Conservation (phyloP, 768 basidiomycete species). For the Termitomyces sp. region DNA sequence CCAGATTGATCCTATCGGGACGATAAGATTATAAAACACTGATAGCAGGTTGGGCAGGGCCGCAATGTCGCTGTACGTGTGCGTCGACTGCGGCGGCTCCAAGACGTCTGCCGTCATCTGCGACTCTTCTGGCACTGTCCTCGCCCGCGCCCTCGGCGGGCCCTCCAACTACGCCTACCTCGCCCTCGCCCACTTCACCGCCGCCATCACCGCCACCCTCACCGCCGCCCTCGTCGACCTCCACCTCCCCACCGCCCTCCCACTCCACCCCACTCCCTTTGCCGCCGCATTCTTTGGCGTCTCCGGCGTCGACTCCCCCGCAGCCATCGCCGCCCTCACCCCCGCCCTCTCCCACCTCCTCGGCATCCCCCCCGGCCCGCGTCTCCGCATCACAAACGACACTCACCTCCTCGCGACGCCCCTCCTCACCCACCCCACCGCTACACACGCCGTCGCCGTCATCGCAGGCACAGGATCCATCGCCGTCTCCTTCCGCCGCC, state of each 20-base stretch:
- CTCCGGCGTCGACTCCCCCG: constrained; percentile 74
- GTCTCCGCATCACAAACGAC: constrained; percentile 71
- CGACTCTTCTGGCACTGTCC: constrained; percentile 47
- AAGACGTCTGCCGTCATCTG: constrained; percentile 79
- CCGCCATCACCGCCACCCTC: constrained; percentile 46
- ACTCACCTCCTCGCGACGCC: constrained; percentile 82
- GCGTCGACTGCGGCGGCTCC: constrained; percentile 85
- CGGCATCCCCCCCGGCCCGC: constrained; percentile 46
- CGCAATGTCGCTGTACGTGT: constrained; percentile 41
- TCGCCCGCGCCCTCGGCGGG: constrained; percentile 66
- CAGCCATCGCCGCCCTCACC: constrained; percentile 52
- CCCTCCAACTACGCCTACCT: constrained; percentile 87
- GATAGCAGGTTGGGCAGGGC: not conserved
- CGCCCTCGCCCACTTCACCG: constrained; percentile 52
- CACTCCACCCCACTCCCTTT: constrained; percentile 34
- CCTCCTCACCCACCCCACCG: constrained; percentile 53
- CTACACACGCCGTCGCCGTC: constrained; percentile 59
- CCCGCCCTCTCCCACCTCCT: constrained; percentile 51
- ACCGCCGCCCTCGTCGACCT: constrained; percentile 45
- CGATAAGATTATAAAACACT: not conserved
- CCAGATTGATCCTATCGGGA: not conserved
- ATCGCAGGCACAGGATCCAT: constrained; percentile 83
- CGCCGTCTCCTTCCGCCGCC: constrained; percentile 56
- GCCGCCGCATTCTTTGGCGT: constrained; percentile 79
- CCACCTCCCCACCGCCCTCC: constrained; percentile 24